These are phyloP conservation scores for Raddia distichophylla DNA, from an alignment of 176 grass and related monocot species.

Conservation along the genomic window DNA sequence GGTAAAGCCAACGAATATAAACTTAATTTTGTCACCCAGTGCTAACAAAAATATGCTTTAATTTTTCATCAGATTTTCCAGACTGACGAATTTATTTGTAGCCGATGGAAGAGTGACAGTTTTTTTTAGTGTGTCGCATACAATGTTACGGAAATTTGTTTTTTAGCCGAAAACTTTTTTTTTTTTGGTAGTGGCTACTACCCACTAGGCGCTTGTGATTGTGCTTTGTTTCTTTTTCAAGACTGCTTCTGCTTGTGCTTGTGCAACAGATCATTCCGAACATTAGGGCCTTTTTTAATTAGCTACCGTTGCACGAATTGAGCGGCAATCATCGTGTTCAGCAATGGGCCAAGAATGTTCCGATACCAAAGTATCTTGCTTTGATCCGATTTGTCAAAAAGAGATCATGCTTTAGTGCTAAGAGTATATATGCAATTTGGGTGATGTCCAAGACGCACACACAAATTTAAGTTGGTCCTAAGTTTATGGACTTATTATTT, in stretches of 20 bases:
- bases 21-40: no score
- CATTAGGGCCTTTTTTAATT: conserved; percentile 21
- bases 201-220: no score
- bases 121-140: no score
- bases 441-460: background rate
- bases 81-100: no score
- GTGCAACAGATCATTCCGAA: conserved; percentile 26
- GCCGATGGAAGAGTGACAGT: no score
- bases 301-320: background rate
- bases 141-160: no score
- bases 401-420: conserved; percentile 34
- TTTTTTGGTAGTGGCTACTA: background rate
- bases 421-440: conserved; percentile 32
- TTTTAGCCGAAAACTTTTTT: background rate
- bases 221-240: no score
- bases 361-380: conserved; percentile 25
- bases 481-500: background rate
- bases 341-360: conserved; percentile 40
- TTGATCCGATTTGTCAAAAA: conserved; percentile 44
- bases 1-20: no score
- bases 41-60: no score
- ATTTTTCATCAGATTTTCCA: no score
- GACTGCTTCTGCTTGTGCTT: no score
- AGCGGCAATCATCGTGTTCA: conserved; percentile 25
- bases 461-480: background rate